Base-by-base conservation (phyloP, 1,284 basidiomycete species). In the Tilletia caries region DNA sequence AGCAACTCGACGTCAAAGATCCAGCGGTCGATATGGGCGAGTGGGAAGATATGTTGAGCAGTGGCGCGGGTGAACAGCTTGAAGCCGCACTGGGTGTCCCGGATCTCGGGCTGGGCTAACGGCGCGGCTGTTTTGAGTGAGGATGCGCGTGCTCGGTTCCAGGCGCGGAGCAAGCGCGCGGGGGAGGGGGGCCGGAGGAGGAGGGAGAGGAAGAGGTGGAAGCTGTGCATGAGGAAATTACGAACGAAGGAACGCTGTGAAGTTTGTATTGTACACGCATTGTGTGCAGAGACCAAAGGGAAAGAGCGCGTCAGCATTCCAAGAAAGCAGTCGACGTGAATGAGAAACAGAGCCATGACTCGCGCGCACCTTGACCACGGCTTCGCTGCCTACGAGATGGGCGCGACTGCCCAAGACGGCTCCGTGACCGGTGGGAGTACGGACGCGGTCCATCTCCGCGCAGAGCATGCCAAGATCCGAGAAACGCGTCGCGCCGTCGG, bases 1-100 rank as follows among this genome's bases (percentile, higher is more conserved):
- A 96, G 86, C 1, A 96, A 87, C 82, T 96, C 94, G 67, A 95
- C 94, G 82, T 96, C 93, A 79, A 96, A 96, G 80, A 95, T 94
- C 93, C 93, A 96, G 13, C 80, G 76, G 66, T 82, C 78, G 64
- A 81, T 82, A 68, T 82, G 81, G 8, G 71, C 67, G 6, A 72
- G 58, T 0, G 92, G 92, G 83, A 95, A 96, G 69, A 96, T 89
- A 68, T 88, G 86, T 64, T 86, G 87, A 8, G 92, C 92, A 0
- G 92, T 90, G 4, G 86, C 81, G 1, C 93, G 91, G 6, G 92
- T 95, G 88, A 82, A 79, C 32, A 86, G 83, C 84, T 97, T 96
- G 89, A 97, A 97, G 46, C 94, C 94, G 81, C 94, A 96, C 83
- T 96, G 94, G 25, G 94, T 97, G 85, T 96, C 94, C 41, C 90